A percentile compares a stretch with the other conserved stretches of the same genome.
These are phyloP conservation scores for Physcomitrellopsis africana DNA, from an alignment of 225 moss, liverwort and hornwort genomes.

Conservation along the genomic window DNA sequence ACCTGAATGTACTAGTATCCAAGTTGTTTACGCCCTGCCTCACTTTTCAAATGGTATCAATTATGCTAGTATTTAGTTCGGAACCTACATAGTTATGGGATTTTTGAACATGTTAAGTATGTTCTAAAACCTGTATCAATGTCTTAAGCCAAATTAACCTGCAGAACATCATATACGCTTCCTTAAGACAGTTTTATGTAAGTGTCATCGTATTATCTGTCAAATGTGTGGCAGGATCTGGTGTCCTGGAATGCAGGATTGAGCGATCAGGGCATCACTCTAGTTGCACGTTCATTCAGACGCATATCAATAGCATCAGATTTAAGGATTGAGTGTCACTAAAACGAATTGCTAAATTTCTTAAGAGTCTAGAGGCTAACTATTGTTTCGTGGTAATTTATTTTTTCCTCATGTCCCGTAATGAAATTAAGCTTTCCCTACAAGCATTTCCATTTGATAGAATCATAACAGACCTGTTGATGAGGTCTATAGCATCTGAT, in stretches of 20 bases:
- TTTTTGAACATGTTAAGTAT: background rate
- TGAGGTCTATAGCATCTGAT: constrained; percentile 27
- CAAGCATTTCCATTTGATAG: constrained; percentile 3
- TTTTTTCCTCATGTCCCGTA: constrained; percentile 6
- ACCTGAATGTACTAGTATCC: background rate
- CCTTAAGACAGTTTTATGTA: background rate
- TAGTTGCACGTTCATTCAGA: constrained; percentile 3
- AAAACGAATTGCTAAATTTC: background rate
- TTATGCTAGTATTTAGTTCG: too few relatives aligned
- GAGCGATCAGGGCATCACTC: background rate
- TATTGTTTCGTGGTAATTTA: background rate
- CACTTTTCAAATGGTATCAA: constrained; percentile 8
- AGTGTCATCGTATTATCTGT: constrained; percentile 18
- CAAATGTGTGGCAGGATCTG: constrained; percentile 6
- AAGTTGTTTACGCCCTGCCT: constrained; percentile 3
- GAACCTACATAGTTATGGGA: background rate
- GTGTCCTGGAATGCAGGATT: background rate
- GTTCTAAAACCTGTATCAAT: background rate
- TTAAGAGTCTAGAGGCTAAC: background rate
- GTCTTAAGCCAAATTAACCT: constrained; percentile 6
- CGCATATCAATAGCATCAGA: background rate
- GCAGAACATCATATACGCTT: background rate
- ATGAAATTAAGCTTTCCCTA: background rate
- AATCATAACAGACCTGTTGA: constrained; percentile 7
- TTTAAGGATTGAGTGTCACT: background rate